Percentiles rank a stretch among this genome's conserved stretches.
Conservation (phyloP, 2,329 filamentous ascomycete genomes). For the Exserohilum rostratum region DNA sequence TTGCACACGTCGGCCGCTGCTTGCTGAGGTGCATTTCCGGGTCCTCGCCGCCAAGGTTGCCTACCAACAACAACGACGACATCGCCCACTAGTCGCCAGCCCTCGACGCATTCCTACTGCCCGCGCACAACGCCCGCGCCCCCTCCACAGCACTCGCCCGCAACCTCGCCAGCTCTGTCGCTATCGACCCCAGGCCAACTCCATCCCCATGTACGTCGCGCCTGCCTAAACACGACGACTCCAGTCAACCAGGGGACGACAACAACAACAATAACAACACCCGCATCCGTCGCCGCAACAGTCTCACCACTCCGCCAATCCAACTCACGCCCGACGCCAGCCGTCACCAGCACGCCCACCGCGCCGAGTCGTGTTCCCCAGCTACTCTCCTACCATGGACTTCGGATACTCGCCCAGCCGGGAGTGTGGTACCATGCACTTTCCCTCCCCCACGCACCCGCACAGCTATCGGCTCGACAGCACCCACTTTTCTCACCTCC, state of each 20-base stretch:
- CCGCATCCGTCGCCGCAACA: conserved; percentile 11
- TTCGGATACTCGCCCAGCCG: conserved; percentile 58
- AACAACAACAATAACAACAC: conserved; percentile 1
- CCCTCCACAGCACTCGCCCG: conserved; percentile 12
- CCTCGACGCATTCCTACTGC: conserved; percentile 40
- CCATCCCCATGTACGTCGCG: conserved; percentile 29
- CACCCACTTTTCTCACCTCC: conserved; percentile 70
- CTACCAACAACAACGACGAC: conserved; percentile 10
- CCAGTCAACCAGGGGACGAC: conserved; percentile 1
- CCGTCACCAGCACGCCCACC: conserved; percentile 4
- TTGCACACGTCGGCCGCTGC: conserved; percentile 31
- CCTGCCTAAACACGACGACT: conserved; percentile 16
- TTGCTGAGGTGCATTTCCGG: conserved; percentile 41
- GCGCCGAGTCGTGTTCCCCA: conserved; percentile 2
- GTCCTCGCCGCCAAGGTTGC: conserved; percentile 21
- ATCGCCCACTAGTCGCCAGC: conserved; percentile 25
- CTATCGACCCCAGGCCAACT: conserved; percentile 34
- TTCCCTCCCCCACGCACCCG: conserved; percentile 76
- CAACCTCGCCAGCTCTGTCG: conserved; percentile 27
- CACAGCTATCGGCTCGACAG: conserved; percentile 82
- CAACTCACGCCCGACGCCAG: conserved; percentile 5
- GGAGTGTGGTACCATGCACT: conserved; percentile 77
- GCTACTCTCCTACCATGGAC: conserved; percentile 48
- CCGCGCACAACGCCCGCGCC: conserved; percentile 21
- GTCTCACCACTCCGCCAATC: conserved; percentile 1